These are phyloP conservation scores for Suhomyces wounanorum DNA, from an alignment of 1,139 yeast species.

Conservation along the genomic window DNA sequence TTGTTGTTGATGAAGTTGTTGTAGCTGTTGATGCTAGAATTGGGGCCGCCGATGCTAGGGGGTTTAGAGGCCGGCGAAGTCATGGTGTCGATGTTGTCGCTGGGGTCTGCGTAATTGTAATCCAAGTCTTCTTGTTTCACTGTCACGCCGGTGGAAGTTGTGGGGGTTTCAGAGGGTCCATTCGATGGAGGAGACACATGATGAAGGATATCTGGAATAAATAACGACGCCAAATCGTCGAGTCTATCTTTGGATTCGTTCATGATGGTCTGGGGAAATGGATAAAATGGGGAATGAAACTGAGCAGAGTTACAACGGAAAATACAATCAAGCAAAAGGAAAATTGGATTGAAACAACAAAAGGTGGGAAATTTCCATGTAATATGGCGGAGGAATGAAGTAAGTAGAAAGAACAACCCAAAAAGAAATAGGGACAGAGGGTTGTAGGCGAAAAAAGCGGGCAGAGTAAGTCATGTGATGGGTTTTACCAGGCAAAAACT, in stretches of 20 bases:
- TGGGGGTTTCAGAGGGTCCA: conserved; percentile 8
- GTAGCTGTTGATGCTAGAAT: conserved; percentile 11
- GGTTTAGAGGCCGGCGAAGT: conserved; percentile 9
- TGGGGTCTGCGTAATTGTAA: conserved; percentile 10
- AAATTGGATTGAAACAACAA: background rate
- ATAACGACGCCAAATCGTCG: conserved; percentile 47
- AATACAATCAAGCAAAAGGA: background rate
- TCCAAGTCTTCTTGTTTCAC: conserved; percentile 28
- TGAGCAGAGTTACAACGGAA: background rate
- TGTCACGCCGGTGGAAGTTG: conserved; percentile 7
- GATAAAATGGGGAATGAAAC: background rate
- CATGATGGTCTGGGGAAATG: conserved; percentile 8
- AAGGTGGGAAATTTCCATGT: background rate
- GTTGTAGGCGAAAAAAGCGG: conserved; percentile 1
- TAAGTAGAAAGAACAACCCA: background rate
- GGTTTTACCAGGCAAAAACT: background rate
- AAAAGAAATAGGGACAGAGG: background rate
- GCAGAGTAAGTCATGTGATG: conserved; percentile 1
- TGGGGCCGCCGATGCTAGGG: conserved; percentile 3
- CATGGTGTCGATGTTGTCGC: conserved; percentile 5
- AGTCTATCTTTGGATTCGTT: conserved; percentile 27
- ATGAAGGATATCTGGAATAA: conserved; percentile 45
- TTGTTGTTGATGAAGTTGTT: conserved; percentile 19
- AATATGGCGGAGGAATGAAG: background rate
- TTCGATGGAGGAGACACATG: conserved; percentile 19